Conservation (phyloP, 805 yeast species). For the Lachancea thermotolerans region DNA sequence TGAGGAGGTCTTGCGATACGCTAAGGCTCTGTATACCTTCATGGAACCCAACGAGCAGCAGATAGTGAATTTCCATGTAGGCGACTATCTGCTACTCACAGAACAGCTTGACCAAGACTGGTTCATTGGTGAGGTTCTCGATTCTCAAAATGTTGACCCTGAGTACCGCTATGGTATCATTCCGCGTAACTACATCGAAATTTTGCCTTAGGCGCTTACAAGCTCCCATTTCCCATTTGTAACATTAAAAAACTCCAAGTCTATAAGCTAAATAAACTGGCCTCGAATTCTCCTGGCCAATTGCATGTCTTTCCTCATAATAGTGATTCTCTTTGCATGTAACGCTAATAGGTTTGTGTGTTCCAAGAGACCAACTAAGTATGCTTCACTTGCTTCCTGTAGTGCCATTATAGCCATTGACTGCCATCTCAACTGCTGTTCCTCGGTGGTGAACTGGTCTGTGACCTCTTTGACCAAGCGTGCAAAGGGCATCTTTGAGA, state of each 20-base stretch:
- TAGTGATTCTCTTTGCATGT: constrained; percentile 78
- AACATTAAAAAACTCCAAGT: background rate
- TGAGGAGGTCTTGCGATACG: constrained; percentile 25
- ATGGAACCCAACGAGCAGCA: constrained; percentile 26
- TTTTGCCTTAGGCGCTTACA: background rate
- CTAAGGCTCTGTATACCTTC: constrained; percentile 28
- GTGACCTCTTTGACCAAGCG: constrained; percentile 70
- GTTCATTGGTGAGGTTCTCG: constrained; percentile 31
- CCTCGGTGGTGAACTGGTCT: constrained; percentile 40
- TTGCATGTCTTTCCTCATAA: constrained; percentile 78
- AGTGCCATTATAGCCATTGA: constrained; percentile 68
- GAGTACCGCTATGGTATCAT: constrained; percentile 9
- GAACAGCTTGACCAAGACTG: constrained; percentile 28
- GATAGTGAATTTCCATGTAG: constrained; percentile 25
- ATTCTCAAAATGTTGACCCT: constrained; percentile 5
- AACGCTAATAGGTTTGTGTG: constrained; percentile 73
- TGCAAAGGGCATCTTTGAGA: constrained; percentile 72
- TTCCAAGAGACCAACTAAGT: constrained; percentile 61
- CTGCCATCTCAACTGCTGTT: constrained; percentile 67
- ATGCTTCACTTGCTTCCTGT: constrained; percentile 80
- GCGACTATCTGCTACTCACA: constrained; percentile 27
- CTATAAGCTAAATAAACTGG: constrained; percentile 24
- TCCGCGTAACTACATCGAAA: constrained; percentile 9
- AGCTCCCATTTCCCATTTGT: background rate
- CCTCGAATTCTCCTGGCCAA: constrained; percentile 74